Conservation (phyloP, 1,139 yeast species). For the Insectozyma bohioensis region DNA sequence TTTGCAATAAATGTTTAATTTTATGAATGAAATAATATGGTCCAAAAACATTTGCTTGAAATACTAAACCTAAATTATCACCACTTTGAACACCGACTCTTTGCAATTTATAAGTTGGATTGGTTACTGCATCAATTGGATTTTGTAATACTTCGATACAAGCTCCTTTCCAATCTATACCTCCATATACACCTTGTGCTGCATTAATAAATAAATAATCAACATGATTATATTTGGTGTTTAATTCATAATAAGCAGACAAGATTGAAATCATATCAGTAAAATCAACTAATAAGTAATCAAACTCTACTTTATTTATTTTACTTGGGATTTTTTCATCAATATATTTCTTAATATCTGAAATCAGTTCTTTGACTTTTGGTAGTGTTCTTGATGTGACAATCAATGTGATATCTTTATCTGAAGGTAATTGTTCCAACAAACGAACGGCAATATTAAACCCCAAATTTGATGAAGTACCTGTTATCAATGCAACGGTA, state of each 20-base stretch:
- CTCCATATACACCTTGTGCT: conserved; percentile 83
- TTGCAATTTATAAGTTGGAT: conserved; percentile 82
- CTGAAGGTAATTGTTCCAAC: conserved; percentile 54
- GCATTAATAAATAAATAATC: conserved; percentile 86
- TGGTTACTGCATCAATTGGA: conserved; percentile 81
- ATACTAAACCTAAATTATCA: conserved; percentile 82
- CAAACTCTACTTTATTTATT: conserved; percentile 69
- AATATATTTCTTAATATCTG: conserved; percentile 53
- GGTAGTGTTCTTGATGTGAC: conserved; percentile 90
- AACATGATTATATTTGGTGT: conserved; percentile 58
- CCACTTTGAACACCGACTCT: conserved; percentile 65
- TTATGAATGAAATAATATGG: conserved; percentile 81
- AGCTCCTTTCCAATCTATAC: conserved; percentile 85
- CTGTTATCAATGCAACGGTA: conserved; percentile 45
- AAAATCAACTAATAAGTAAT: conserved; percentile 83
- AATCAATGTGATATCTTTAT: conserved; percentile 65
- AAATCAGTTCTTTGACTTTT: conserved; percentile 75
- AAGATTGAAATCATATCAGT: conserved; percentile 86
- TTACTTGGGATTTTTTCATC: conserved; percentile 33
- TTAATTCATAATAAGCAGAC: conserved; percentile 69
- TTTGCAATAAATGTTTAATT: conserved; percentile 47
- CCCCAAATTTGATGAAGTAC: conserved; percentile 72
- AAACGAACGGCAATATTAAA: conserved; percentile 79
- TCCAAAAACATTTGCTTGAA: conserved; percentile 94
- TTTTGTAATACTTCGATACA: conserved; percentile 57